Evolutionary conservation across 139 green algal species (phyloP).

Genomic region (Spirogloea muscicola): DNA sequence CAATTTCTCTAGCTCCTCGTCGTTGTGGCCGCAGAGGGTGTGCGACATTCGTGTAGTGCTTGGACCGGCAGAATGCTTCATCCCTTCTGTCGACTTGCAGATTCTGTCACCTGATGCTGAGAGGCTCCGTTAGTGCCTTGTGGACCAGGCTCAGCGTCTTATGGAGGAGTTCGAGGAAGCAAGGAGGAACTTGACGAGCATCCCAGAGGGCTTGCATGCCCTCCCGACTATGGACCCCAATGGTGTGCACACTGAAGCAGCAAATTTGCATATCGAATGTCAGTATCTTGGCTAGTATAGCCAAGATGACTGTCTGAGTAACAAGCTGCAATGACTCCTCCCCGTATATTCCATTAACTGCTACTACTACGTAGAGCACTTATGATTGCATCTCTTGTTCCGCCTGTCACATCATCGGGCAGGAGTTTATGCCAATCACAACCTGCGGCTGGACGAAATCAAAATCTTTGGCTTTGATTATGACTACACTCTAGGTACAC

Average conservation of each 20-base stretch:
- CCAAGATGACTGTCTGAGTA: not conserved
- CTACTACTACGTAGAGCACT: not conserved
- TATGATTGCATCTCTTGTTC: not conserved
- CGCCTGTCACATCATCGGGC: not conserved
- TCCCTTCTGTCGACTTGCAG: too few relatives aligned
- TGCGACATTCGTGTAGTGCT: too few relatives aligned
- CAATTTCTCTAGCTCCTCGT: too few relatives aligned
- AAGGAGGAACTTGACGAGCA: not conserved
- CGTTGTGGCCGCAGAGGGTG: too few relatives aligned
- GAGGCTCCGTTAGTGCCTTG: too few relatives aligned
- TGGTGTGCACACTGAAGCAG: not conserved
- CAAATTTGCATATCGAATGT: not conserved
- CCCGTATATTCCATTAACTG: not conserved
- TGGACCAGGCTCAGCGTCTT: too few relatives aligned
- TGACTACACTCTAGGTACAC: constrained; percentile 36
- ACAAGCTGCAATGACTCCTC: not conserved
- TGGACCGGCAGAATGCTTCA: too few relatives aligned
- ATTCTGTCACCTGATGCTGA: too few relatives aligned
- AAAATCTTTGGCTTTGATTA: constrained; percentile 33
- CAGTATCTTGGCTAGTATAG: not conserved
- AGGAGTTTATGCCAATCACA: constrained; percentile 31
- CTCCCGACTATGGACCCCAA: constrained; percentile 15
- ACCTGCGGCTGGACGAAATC: constrained; percentile 14
- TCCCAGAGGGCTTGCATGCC: not conserved
- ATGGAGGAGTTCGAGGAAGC: constrained; percentile 1